Evolutionary conservation across 495 filamentous ascomycete species (phyloP), one percentile per base, ranked within the genome.

Genomic region (Pyrenula aspistea): DNA sequence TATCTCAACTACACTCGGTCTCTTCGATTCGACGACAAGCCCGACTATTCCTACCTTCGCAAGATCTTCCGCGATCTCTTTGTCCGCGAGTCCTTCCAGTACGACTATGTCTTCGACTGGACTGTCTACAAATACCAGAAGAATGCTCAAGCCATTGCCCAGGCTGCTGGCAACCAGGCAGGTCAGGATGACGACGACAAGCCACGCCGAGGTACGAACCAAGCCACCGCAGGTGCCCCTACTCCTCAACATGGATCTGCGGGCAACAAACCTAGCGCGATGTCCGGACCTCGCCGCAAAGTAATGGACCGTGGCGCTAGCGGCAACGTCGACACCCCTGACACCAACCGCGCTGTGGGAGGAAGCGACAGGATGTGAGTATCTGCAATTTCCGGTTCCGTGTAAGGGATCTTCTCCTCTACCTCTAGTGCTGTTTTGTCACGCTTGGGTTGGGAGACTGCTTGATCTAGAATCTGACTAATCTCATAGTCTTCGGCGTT

Each of bases 51-150:
- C 24, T 97, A 99, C 73, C 89, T 99, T 22, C 89, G 94, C 71
- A 99, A 99, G 86, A 97, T 99, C 74, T 97, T 99, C 87, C 90
- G 94, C 55, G 94, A 99, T 71, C 86, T 99, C 53, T 99, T 99
- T 63, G 94, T 99, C 60, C 91, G 94, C 60, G 94, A 97, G 69
- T 93, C 91, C 23, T 99, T 99, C 84, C 94, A 99, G 74, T 99
- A 99, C 68, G 94, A 99, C 72, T 97, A 99, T 63, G 94, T 99
- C 64, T 99, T 99, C 68, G 94, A 99, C 73, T 99, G 94, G 94
- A 99, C 94, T 57, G 94, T 99, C 67, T 97, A 99, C 82, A 99
- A 97, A 81, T 99, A 99, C 78, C 94, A 97, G 80, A 97, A 97
- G 86, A 97, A 97, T 64, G 89, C 90, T 36, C 87, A 90, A 67